Percentiles rank a stretch among this genome's conserved stretches.
phyloP scores from a whole-genome alignment of 768 basidiomycete genomes.

The Phylloporus sp. region DNA sequence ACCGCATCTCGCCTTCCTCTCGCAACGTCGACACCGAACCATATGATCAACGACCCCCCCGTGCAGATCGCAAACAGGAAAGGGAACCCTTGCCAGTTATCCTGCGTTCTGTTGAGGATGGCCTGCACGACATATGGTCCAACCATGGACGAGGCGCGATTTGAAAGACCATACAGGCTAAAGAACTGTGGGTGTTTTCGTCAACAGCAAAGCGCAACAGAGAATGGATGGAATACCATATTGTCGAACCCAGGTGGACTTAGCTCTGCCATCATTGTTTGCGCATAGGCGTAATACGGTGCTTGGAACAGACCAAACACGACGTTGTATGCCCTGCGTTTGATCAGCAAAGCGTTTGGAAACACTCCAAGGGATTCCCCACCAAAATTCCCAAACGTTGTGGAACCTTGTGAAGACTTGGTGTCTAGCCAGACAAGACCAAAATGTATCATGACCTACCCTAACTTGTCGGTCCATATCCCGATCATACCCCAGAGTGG shows the following conservation, averaged over 20 bases:
- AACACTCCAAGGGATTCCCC: slow-evolving; percentile 8
- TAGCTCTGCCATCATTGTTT: slow-evolving; percentile 88
- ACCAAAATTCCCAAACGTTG: slow-evolving; percentile 88
- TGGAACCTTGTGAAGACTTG: slow-evolving; percentile 48
- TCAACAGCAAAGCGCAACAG: neutral
- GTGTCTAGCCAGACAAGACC: slow-evolving; percentile 3
- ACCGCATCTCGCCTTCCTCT: slow-evolving; percentile 63
- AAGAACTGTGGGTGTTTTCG: slow-evolving; percentile 55
- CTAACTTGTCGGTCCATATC: slow-evolving; percentile 72
- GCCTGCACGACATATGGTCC: slow-evolving; percentile 84
- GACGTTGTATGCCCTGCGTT: slow-evolving; percentile 68
- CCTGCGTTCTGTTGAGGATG: slow-evolving; percentile 66
- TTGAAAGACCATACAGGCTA: slow-evolving; percentile 80
- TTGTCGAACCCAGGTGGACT: slow-evolving; percentile 86
- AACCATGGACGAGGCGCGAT: slow-evolving; percentile 80
- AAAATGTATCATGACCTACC: slow-evolving; percentile 38
- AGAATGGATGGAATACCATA: slow-evolving; percentile 39
- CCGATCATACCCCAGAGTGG: slow-evolving; percentile 87
- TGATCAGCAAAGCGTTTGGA: neutral
- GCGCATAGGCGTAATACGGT: slow-evolving; percentile 83
- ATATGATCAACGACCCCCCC: slow-evolving; percentile 67
- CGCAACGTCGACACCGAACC: slow-evolving; percentile 65
- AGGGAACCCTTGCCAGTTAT: slow-evolving; percentile 83
- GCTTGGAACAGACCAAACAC: slow-evolving; percentile 81
- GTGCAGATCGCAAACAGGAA: slow-evolving; percentile 74